A percentile compares a stretch with the other conserved stretches of the same genome.
These are phyloP conservation scores for Trametes sanguinea DNA, from an alignment of 768 basidiomycete genomes.

Conservation along the genomic window DNA sequence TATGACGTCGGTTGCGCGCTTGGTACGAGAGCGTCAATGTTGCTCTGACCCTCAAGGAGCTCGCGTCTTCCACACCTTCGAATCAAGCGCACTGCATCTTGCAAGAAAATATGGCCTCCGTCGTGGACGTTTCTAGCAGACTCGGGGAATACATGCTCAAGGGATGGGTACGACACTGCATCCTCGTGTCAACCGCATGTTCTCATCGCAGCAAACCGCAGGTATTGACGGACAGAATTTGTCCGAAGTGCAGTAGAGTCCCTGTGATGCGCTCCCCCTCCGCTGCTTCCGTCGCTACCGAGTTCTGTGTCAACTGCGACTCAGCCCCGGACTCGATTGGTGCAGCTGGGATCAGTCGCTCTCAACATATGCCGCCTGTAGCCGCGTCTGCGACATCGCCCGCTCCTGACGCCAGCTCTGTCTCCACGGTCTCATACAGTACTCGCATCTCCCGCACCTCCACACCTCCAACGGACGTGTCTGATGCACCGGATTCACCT, in stretches of 20 bases:
- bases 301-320: conserved; percentile 70
- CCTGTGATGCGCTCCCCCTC: conserved; percentile 76
- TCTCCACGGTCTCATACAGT: conserved; percentile 46
- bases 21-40: neutral
- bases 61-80: neutral
- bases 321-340: conserved; percentile 7
- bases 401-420: conserved; percentile 1
- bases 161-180: conserved; percentile 60
- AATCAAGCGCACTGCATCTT: neutral
- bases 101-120: conserved; percentile 45
- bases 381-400: neutral
- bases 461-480: conserved; percentile 78
- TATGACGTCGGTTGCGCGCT: neutral
- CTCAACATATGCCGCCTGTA: neutral
- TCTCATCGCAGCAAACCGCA: conserved; percentile 28
- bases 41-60: neutral
- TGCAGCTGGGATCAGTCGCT: neutral
- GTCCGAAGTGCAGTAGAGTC: conserved; percentile 59
- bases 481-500: conserved; percentile 60
- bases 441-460: conserved; percentile 55
- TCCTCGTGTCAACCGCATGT: neutral
- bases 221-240: conserved; percentile 68
- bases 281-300: conserved; percentile 37
- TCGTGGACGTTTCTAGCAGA: conserved; percentile 58
- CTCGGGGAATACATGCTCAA: conserved; percentile 74